Evolutionary conservation across 2,329 filamentous ascomycete genomes (phyloP).

Genomic region (Teratosphaeria viscida): DNA sequence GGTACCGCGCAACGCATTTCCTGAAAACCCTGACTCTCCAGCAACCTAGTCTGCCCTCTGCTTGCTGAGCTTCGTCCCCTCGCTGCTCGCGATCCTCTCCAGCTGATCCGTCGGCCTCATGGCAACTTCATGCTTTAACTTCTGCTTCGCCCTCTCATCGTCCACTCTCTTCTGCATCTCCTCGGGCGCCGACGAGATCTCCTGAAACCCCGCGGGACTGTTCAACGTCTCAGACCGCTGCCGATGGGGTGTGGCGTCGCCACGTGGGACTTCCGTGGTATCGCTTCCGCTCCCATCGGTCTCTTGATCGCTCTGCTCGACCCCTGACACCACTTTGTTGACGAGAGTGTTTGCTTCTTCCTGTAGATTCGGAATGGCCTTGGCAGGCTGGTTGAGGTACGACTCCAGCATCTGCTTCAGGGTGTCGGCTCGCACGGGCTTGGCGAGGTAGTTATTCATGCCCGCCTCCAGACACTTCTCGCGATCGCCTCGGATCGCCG

Average conservation of each 20-base stretch:
- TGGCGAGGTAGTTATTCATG: conserved; percentile 96
- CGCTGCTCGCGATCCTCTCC: background rate
- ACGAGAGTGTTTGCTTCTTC: conserved; percentile 36
- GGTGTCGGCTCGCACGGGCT: conserved; percentile 82
- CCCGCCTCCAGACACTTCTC: conserved; percentile 93
- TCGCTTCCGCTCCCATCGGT: background rate
- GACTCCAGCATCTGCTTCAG: conserved; percentile 72
- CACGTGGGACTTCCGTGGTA: background rate
- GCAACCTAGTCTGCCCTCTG: background rate
- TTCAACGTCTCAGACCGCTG: background rate
- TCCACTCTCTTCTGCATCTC: background rate
- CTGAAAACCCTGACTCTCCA: background rate
- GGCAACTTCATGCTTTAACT: background rate
- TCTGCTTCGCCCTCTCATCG: background rate
- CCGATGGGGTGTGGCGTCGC: background rate
- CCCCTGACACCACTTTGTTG: conserved; percentile 19
- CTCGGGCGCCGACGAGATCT: background rate
- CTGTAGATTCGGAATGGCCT: conserved; percentile 35
- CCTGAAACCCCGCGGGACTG: background rate
- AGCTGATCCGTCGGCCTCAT: background rate
- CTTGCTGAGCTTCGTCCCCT: background rate
- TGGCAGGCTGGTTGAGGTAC: conserved; percentile 46
- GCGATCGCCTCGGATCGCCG: conserved; percentile 83
- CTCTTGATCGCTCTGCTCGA: conserved; percentile 2
- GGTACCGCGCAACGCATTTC: background rate